Conservation (phyloP, 2,329 filamentous ascomycete species). For the Diaporthe nobilis region DNA sequence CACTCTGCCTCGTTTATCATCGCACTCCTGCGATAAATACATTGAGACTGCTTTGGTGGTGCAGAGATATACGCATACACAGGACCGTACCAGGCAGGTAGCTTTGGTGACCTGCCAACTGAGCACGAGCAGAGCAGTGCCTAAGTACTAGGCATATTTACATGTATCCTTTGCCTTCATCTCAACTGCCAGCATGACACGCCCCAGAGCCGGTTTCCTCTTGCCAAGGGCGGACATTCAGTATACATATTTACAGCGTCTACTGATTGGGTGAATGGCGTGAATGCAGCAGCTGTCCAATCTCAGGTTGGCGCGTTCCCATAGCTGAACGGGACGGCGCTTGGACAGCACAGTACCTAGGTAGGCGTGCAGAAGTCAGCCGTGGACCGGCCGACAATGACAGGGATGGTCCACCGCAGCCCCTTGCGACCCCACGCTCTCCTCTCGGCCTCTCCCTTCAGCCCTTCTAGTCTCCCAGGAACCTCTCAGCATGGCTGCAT, state of each 20-base stretch:
- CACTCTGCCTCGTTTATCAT: neutral
- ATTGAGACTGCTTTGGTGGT: neutral
- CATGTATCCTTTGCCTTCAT: neutral
- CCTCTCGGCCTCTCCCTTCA: constrained; percentile 30
- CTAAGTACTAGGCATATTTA: neutral
- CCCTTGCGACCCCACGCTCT: constrained; percentile 30
- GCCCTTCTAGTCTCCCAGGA: constrained; percentile 5
- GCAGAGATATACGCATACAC: neutral
- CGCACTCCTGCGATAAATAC: neutral
- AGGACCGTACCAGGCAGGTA: neutral
- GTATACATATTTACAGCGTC: neutral
- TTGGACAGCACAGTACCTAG: neutral
- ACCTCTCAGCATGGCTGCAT: constrained; percentile 8
- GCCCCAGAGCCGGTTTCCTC: neutral
- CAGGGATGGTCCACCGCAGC: constrained; percentile 27
- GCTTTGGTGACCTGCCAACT: neutral
- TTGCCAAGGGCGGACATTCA: neutral
- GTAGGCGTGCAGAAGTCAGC: neutral
- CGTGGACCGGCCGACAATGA: constrained; percentile 1
- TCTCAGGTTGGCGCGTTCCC: constrained; percentile 2
- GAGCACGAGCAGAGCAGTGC: neutral
- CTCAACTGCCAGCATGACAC: neutral
- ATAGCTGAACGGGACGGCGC: neutral
- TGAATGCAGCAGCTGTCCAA: constrained; percentile 16
- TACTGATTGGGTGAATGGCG: neutral